phyloP scores from a whole-genome alignment of 148 eudicot genomes.

The Vaccinium corymbosum region DNA sequence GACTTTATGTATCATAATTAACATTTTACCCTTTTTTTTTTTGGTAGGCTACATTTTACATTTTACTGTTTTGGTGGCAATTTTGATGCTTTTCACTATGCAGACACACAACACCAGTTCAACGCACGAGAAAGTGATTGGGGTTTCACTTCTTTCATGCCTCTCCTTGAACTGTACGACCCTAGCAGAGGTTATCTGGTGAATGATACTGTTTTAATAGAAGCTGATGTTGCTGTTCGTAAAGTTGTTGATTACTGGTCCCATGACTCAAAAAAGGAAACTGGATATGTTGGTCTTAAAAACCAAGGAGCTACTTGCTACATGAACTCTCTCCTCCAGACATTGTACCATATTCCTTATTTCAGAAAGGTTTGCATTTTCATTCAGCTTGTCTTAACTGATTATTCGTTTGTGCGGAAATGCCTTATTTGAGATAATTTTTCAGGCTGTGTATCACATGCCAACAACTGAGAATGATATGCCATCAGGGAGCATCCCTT shows the following conservation, averaged over 20 bases:
- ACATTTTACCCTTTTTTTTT: no score
- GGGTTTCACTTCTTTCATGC: slow-evolving; percentile 99
- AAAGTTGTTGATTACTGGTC: slow-evolving; percentile 73
- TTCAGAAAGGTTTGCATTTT: slow-evolving; percentile 68
- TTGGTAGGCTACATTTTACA: no score
- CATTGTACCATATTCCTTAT: slow-evolving; percentile 88
- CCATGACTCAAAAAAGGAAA: slow-evolving; percentile 93
- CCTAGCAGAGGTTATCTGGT: slow-evolving; percentile 72
- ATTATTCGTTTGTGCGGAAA: not conserved
- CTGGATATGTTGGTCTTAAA: slow-evolving; percentile 95
- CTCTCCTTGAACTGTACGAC: slow-evolving; percentile 83
- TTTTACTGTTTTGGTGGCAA: not conserved
- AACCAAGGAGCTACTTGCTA: slow-evolving; percentile 99
- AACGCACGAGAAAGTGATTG: slow-evolving; percentile 91
- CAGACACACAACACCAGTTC: slow-evolving; percentile 98
- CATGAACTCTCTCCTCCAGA: slow-evolving; percentile 96
- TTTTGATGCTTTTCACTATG: slow-evolving; percentile 2
- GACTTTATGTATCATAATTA: not conserved
- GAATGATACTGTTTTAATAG: slow-evolving; percentile 74
- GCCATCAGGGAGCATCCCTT: slow-evolving; percentile 84
- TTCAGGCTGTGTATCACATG: slow-evolving; percentile 98
- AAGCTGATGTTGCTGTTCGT: slow-evolving; percentile 95
- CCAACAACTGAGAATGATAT: slow-evolving; percentile 97
- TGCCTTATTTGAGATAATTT: slow-evolving; percentile 18
- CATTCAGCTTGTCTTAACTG: not conserved